These are phyloP conservation scores for Fagopyrum tataricum DNA, from an alignment of 148 eudicot genomes.

Conservation along the genomic window DNA sequence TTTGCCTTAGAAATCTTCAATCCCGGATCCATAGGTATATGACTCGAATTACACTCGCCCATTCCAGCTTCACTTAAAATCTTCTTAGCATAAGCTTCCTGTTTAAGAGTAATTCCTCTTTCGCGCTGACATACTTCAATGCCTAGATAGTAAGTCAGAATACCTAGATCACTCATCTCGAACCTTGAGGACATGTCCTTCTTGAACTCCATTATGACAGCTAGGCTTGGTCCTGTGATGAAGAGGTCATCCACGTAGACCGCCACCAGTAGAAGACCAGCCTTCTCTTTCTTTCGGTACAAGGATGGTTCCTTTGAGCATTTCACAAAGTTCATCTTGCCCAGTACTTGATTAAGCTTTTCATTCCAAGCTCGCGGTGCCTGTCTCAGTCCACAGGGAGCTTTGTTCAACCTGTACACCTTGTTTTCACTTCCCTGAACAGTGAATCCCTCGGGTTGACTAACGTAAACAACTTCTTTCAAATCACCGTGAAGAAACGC, in stretches of 20 bases:
- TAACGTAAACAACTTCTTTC: not conserved
- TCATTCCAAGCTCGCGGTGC: conserved; percentile 10
- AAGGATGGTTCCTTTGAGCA: not conserved
- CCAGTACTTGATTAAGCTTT: not conserved
- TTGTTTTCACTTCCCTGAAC: not conserved
- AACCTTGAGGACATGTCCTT: not conserved
- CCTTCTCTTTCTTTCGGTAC: not conserved
- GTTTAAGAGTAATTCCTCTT: not conserved
- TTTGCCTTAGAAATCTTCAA: not conserved
- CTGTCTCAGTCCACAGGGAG: conserved; percentile 11
- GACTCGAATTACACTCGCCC: not conserved
- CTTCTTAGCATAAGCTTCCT: not conserved
- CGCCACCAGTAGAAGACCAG: not conserved
- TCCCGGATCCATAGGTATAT: not conserved
- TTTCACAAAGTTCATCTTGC: not conserved
- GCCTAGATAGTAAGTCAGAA: not conserved
- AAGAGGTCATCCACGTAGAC: not conserved
- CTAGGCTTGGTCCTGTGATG: not conserved
- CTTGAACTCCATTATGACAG: not conserved
- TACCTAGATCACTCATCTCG: not conserved
- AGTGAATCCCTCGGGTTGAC: not conserved
- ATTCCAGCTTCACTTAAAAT: not conserved
- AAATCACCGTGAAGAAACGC: conserved; percentile 8
- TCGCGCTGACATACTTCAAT: not conserved
- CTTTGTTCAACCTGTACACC: conserved; percentile 2